Evolutionary conservation across 2,329 filamentous ascomycete species (phyloP).

Genomic region (Calonectria hongkongensis): DNA sequence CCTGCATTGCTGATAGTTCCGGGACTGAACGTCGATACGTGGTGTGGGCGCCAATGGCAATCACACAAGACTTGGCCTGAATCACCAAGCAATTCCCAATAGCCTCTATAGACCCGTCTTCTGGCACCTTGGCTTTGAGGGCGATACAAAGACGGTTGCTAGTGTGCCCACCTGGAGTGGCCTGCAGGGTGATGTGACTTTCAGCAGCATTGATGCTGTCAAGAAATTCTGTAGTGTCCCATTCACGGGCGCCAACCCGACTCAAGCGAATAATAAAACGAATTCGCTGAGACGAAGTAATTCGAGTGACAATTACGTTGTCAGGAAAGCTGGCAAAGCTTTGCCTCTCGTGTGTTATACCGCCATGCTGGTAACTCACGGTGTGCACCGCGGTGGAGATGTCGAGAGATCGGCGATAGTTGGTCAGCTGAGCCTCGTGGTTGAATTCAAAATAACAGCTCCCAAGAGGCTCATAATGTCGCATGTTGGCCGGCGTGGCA

Average conservation of each 20-base stretch:
- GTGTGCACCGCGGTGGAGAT: conserved; percentile 59
- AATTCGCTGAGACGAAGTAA: conserved; percentile 47
- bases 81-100: conserved; percentile 47
- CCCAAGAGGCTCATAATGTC: conserved; percentile 58
- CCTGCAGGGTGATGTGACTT: conserved; percentile 44
- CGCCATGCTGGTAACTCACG: conserved; percentile 61
- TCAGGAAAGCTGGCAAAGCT: conserved; percentile 65
- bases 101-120: conserved; percentile 34
- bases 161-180: conserved; percentile 48
- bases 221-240: conserved; percentile 53
- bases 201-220: conserved; percentile 48
- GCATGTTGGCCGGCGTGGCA: conserved; percentile 50
- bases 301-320: conserved; percentile 57
- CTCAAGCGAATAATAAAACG: conserved; percentile 53
- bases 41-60: conserved; percentile 50
- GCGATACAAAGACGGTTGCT: conserved; percentile 47
- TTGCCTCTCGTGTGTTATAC: conserved; percentile 59
- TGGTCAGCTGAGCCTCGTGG: conserved; percentile 54
- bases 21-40: conserved; percentile 49
- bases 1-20: conserved; percentile 43
- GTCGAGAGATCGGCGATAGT: conserved; percentile 64
- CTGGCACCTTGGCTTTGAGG: conserved; percentile 37
- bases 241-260: conserved; percentile 48
- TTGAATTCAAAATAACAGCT: conserved; percentile 62
- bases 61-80: conserved; percentile 36